Conservation (phyloP, 2,329 filamentous ascomycete genomes). For the Fusarium lyarnte region DNA sequence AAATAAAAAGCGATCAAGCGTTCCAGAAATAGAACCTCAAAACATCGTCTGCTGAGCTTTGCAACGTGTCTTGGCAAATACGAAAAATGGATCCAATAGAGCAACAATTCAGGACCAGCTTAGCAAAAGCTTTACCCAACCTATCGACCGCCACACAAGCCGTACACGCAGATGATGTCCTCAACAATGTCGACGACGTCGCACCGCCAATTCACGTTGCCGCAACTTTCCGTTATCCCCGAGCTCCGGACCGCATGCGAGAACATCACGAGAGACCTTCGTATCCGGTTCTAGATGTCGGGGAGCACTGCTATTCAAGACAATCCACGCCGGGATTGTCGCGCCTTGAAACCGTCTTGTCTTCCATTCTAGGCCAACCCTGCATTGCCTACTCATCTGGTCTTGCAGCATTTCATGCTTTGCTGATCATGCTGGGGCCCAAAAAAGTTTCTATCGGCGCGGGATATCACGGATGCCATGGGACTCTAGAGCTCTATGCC, state of each 20-base stretch:
- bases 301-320: constrained; percentile 81
- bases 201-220: not conserved
- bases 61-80: rapidly evolving
- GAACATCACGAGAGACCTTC: not conserved
- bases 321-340: constrained; percentile 79
- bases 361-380: constrained; percentile 75
- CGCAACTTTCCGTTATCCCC: not conserved
- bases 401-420: constrained; percentile 85
- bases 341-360: constrained; percentile 84
- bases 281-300: not conserved
- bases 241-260: not conserved
- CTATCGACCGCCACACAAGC: not conserved
- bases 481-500: constrained; percentile 76
- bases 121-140: not conserved
- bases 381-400: constrained; percentile 83
- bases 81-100: not conserved
- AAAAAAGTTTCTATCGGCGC: constrained; percentile 81
- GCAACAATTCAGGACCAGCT: not conserved
- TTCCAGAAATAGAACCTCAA: not conserved
- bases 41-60: rapidly evolving
- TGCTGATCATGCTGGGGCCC: constrained; percentile 85
- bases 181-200: not conserved
- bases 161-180: not conserved
- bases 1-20: not conserved
- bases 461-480: constrained; percentile 95